Evolutionary conservation across 176 grass and related monocot genomes (phyloP), one percentile per base, ranked within the genome.

Genomic region (Eragrostis curvula): DNA sequence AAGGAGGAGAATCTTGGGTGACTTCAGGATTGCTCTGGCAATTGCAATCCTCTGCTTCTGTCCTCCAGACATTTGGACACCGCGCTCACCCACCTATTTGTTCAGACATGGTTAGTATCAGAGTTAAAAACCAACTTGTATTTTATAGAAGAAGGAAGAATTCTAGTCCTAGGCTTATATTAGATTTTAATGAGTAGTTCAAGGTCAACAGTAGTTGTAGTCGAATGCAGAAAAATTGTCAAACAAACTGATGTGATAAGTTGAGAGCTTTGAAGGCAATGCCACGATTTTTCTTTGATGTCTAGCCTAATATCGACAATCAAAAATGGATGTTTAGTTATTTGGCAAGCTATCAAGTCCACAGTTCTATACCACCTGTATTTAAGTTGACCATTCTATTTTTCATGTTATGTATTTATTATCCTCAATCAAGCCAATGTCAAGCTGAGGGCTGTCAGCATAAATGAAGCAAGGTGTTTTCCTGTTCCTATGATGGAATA

Each of bases 31-130:
- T 43, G 96, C 93, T 85, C 96, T 90, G 3, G 96, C 96, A 68
- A 98, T 98, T 53, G 96, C 96, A 79, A 98, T 98, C 67, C 96
- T 95, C 79, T 98, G 96, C 61, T 98, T 98, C 77, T 98, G 96
- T 2, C 96, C 96, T 81, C 96, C 96, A 14, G 92, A 98, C 90
- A 98, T 98, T 70, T 98, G 96, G 68, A 93, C 86, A 45, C 96
- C 96, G 53, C 88, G 82, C 87, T 99, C 92, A 28, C 96, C 96
- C 39, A 95, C 96, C 96, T 98, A 75, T 64, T 68, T 68, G 69
- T 88, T 59, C 1, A 27, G 21, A 65, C 14, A 59, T 49, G 55
- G 46, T 84, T 21, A 85, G 30, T 85, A 32, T 50, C 57, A 79
- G 5, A 51, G 57, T 68, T n/a, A 5, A 81, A 77, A 2, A 42